These are phyloP conservation scores for Lathyrus tuberosus DNA, from an alignment of 306 rosid genomes.

Conservation along the genomic window DNA sequence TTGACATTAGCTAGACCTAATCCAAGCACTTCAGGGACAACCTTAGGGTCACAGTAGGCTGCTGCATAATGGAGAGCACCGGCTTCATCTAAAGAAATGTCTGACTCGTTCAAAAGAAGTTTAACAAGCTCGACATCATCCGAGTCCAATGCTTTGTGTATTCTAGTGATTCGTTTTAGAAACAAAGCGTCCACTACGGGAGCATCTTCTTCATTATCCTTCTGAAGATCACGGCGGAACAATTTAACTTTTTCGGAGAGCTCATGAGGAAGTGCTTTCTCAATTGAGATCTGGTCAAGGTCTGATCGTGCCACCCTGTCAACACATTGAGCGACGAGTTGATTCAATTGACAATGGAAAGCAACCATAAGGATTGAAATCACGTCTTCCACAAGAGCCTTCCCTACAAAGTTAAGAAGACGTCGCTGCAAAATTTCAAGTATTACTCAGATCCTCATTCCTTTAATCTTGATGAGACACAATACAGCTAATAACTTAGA, in stretches of 20 bases:
- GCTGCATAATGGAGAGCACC: slow-evolving; percentile 86
- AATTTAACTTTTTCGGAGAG: slow-evolving; percentile 55
- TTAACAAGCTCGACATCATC: slow-evolving; percentile 91
- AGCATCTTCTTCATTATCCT: slow-evolving; percentile 44
- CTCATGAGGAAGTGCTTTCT: slow-evolving; percentile 77
- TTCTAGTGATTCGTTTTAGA: slow-evolving; percentile 70
- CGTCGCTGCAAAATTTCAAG: slow-evolving; percentile 70
- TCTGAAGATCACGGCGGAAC: slow-evolving; percentile 51
- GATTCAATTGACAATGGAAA: slow-evolving; percentile 70
- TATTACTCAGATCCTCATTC: slow-evolving; percentile 35
- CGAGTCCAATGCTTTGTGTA: slow-evolving; percentile 82
- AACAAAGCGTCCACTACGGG: slow-evolving; percentile 44
- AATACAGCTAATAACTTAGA: slow-evolving; percentile 29
- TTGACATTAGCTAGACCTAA: slow-evolving; percentile 65
- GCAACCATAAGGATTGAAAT: slow-evolving; percentile 76
- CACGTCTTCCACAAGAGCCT: slow-evolving; percentile 83
- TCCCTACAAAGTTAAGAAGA: slow-evolving; percentile 75
- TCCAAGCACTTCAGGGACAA: slow-evolving; percentile 78
- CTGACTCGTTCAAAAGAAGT: slow-evolving; percentile 74
- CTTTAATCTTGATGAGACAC: slow-evolving; percentile 25
- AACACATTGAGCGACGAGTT: slow-evolving; percentile 63
- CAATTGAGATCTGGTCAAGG: slow-evolving; percentile 68
- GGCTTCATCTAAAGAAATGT: slow-evolving; percentile 72
- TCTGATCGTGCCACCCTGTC: slow-evolving; percentile 77
- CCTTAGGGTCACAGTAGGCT: slow-evolving; percentile 95